Conservation (phyloP, 2,329 filamentous ascomycete genomes). For the Alternaria panax region DNA sequence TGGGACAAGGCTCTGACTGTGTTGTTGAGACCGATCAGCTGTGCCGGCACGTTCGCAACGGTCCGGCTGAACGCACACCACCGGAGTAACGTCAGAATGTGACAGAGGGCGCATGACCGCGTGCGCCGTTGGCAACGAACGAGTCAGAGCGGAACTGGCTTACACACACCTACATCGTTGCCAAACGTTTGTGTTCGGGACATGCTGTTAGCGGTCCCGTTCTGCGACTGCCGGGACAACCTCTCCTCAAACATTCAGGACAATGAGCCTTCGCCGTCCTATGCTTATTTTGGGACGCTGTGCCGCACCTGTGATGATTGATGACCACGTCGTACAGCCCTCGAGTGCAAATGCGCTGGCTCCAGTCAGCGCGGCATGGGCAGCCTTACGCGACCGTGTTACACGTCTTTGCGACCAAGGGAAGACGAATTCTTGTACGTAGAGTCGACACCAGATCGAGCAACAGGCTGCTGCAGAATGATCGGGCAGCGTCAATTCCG, state of each 20-base stretch:
- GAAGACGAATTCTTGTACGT: slow-evolving; percentile 1
- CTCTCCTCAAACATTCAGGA: slow-evolving; percentile 13
- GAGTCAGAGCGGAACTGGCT: slow-evolving; percentile 10
- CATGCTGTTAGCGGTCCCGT: slow-evolving; percentile 16
- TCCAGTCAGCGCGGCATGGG: slow-evolving; percentile 36
- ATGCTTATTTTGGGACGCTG: slow-evolving; percentile 14
- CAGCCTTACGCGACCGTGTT: slow-evolving; percentile 24
- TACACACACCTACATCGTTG: slow-evolving; percentile 3
- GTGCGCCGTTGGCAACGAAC: slow-evolving; percentile 7
- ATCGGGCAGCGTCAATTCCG: slow-evolving; percentile 34
- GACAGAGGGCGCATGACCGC: slow-evolving; percentile 4
- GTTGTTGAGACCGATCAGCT: slow-evolving; percentile 9
- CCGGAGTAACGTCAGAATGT: slow-evolving; percentile 4
- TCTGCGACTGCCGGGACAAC: slow-evolving; percentile 18
- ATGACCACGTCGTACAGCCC: slow-evolving; percentile 33
- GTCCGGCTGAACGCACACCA: slow-evolving; percentile 3
- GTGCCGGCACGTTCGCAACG: slow-evolving; percentile 7
- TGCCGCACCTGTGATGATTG: slow-evolving; percentile 8
- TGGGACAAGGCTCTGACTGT: slow-evolving; percentile 2
- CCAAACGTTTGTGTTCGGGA: slow-evolving; percentile 6
- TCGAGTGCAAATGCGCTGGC: slow-evolving; percentile 37
- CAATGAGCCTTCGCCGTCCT: slow-evolving; percentile 15
- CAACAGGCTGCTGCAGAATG: slow-evolving; percentile 16
- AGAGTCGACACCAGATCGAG: slow-evolving; percentile 23
- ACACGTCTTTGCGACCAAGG: slow-evolving; percentile 15